phyloP scores from a whole-genome alignment of 108 stramenopile species.

The Tribonema minus region DNA sequence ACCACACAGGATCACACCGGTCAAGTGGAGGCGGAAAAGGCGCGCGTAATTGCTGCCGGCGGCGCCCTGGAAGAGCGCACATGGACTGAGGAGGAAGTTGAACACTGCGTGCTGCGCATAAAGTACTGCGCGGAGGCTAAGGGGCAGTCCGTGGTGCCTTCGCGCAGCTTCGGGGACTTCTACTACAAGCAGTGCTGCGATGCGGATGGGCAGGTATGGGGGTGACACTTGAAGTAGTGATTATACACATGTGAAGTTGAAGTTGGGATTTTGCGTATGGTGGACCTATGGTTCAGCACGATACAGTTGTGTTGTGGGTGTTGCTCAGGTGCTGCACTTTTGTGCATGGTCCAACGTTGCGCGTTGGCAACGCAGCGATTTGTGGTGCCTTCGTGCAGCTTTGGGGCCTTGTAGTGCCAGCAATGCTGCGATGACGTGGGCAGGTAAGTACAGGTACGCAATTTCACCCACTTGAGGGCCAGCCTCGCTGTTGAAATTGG shows the following conservation, averaged over 20 bases:
- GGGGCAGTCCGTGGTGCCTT: constrained; percentile 31
- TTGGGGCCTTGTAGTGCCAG: constrained; percentile 40
- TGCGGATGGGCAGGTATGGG: not conserved
- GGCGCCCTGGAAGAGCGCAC: not conserved
- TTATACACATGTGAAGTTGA: too few relatives aligned
- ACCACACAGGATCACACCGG: not conserved
- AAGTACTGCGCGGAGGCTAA: not conserved
- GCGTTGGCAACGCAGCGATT: not conserved
- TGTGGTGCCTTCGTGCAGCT: constrained; percentile 24
- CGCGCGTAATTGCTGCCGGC: not conserved
- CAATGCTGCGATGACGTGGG: constrained; percentile 7
- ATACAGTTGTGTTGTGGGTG: too few relatives aligned
- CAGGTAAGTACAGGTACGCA: not conserved
- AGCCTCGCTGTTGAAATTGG: too few relatives aligned
- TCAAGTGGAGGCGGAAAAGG: not conserved
- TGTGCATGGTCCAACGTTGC: not conserved
- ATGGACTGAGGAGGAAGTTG: not conserved
- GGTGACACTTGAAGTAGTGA: too few relatives aligned
- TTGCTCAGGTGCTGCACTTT: not conserved
- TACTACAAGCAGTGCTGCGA: constrained; percentile 36
- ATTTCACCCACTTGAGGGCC: too few relatives aligned
- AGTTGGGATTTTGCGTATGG: too few relatives aligned
- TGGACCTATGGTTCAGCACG: too few relatives aligned
- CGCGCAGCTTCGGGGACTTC: constrained; percentile 36
- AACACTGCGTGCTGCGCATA: constrained; percentile 1